Conservation (phyloP, 2,329 filamentous ascomycete genomes). For the Acrodontium crateriforme region DNA sequence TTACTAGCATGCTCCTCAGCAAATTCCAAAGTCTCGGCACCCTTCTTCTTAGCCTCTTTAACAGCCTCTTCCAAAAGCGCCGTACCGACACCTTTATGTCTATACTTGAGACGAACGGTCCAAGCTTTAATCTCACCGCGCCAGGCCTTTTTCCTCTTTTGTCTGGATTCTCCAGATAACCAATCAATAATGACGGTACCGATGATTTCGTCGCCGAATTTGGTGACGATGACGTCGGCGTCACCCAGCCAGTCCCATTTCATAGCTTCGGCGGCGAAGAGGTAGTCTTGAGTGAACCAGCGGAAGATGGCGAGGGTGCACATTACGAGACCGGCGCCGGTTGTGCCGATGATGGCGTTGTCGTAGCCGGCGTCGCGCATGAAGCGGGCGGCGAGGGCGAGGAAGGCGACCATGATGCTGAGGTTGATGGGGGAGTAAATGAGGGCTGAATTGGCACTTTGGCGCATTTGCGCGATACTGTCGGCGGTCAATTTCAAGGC, state of each 20-base stretch:
- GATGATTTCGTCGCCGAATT: constrained; percentile 54
- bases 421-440: constrained; percentile 46
- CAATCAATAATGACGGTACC: constrained; percentile 57
- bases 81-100: constrained; percentile 56
- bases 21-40: constrained; percentile 59
- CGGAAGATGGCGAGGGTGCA: constrained; percentile 48
- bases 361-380: constrained; percentile 33
- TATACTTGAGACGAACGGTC: constrained; percentile 59
- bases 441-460: constrained; percentile 49
- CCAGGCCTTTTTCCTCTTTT: constrained; percentile 40
- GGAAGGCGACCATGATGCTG: constrained; percentile 22
- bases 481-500: constrained; percentile 65
- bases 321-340: constrained; percentile 49
- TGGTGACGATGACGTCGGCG: constrained; percentile 43
- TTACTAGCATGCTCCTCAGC: constrained; percentile 65
- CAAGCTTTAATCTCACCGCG: constrained; percentile 65
- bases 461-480: constrained; percentile 69
- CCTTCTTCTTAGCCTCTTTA: constrained; percentile 50
- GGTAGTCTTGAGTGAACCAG: constrained; percentile 47
- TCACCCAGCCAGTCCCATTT: constrained; percentile 48
- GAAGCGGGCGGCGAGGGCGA: constrained; percentile 27
- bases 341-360: constrained; percentile 41
- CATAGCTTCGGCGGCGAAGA: constrained; percentile 47
- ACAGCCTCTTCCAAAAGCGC: constrained; percentile 63
- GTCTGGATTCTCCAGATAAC: constrained; percentile 32